Base-by-base conservation (phyloP, 768 basidiomycete species). In the Porpolomopsis calyptriformis region DNA sequence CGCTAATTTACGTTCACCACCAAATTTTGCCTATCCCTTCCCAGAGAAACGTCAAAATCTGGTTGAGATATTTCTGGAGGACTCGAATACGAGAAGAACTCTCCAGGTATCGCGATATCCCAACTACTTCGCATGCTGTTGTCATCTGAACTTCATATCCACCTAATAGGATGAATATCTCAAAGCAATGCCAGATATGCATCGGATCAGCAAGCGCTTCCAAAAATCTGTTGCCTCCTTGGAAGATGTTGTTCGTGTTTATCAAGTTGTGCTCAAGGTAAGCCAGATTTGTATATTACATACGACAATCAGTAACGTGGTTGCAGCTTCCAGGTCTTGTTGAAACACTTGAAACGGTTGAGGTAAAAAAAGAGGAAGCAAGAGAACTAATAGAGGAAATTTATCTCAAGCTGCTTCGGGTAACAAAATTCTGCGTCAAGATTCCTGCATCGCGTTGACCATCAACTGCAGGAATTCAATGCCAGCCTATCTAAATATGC, bases 181-280 rank as follows among this genome's bases (percentile, higher is more conserved):
- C 55, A 90, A 87, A 56, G 60, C 77, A 14, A 91, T 99, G 81
- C 96, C 96, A 0, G 96, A 99, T 59, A 77, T 99, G 61, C 85
- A 84, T 53, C 78, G 96, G 2, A 73, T 99, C 18, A 82, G 82
- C 57, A 98, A 98, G 60, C 78, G 86, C 14, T 93, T 99, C 64
- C 84, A 89, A 61, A 85, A 84, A 52, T 74, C 78, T 0, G 72
- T 78, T 4, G 92, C 92, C 0, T 79, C 80, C 0, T 74, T 99
- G 4, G 92, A 98, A 55, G 93, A 99, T 55, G 91, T 98, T 5
- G 91, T 98, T 8, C 79, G 94, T 1, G 84, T 94, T 0, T 97
- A 97, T 59, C 94, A 99, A 60, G 91, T 93, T 1, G 80, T 92
- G 1, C 62, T 85, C 20, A 87, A 87, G 69, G 90, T 90, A 46